Evolutionary conservation across 805 yeast species (phyloP).

Genomic region (Wickerhamiella allomyrinae): DNA sequence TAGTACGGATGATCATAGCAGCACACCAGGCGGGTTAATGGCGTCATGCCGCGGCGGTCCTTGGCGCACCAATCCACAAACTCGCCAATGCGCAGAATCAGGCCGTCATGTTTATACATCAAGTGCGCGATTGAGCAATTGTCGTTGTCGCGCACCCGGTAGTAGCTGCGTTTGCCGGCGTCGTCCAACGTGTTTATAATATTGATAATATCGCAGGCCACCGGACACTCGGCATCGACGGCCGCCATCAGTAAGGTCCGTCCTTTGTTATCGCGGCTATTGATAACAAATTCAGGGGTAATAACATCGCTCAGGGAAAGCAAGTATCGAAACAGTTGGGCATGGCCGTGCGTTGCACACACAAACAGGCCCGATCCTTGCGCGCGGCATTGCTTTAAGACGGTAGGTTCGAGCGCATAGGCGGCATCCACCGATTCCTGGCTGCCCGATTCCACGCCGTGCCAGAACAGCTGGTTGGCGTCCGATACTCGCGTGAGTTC

Average conservation of each 20-base stretch:
- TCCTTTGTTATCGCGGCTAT: slow-evolving; percentile 43
- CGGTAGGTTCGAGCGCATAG: background rate
- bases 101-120: slow-evolving; percentile 39
- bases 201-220: slow-evolving; percentile 34
- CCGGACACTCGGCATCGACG: slow-evolving; percentile 37
- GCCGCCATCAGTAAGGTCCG: slow-evolving; percentile 49
- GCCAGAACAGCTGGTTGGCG: slow-evolving; percentile 42
- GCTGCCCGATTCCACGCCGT: slow-evolving; percentile 24
- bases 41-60: slow-evolving; percentile 61
- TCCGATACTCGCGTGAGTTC: slow-evolving; percentile 31
- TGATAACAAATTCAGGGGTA: slow-evolving; percentile 51
- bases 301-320: slow-evolving; percentile 29
- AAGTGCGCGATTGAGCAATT: slow-evolving; percentile 63
- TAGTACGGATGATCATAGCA: slow-evolving; percentile 69
- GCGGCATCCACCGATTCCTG: background rate
- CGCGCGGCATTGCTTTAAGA: background rate
- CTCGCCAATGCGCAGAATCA: slow-evolving; percentile 41
- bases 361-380: slow-evolving; percentile 38
- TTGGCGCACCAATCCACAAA: slow-evolving; percentile 53
- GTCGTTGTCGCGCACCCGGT: slow-evolving; percentile 36
- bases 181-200: slow-evolving; percentile 30
- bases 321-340: slow-evolving; percentile 33
- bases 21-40: slow-evolving; percentile 59
- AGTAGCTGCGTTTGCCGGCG: slow-evolving; percentile 35
- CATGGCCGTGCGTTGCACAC: slow-evolving; percentile 39